A percentile compares a stretch with the other conserved stretches of the same genome.
Evolutionary conservation across 768 basidiomycete genomes (phyloP).

Genomic region (Termitomyces eurrhizus): DNA sequence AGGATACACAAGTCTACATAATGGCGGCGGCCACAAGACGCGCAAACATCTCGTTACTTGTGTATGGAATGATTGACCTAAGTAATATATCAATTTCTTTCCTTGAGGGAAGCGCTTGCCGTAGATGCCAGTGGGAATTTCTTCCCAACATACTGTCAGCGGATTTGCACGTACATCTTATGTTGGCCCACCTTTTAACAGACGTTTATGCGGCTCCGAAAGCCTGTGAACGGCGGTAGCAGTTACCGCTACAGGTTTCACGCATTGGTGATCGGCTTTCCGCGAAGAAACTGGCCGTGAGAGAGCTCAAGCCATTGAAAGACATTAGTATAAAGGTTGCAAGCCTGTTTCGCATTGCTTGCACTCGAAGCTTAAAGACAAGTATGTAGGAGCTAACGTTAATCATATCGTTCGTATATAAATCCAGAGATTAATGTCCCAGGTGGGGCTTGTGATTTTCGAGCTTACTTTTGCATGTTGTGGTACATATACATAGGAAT

Average conservation of each 20-base stretch:
- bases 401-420: not conserved
- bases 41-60: no score
- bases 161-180: not conserved
- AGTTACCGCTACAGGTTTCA: not conserved
- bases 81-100: not conserved
- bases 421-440: not conserved
- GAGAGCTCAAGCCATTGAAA: not conserved
- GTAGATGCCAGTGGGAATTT: not conserved
- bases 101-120: not conserved
- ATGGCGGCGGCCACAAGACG: not conserved
- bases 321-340: not conserved
- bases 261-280: not conserved
- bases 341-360: not conserved
- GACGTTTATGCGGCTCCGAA: slow-evolving; percentile 9
- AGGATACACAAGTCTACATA: not conserved
- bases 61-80: not conserved
- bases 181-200: not conserved
- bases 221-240: not conserved
- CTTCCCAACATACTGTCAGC: not conserved
- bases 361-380: not conserved
- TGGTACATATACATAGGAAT: not conserved
- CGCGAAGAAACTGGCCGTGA: not conserved
- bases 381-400: not conserved
- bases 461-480: not conserved
- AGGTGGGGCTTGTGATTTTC: slow-evolving; percentile 6